These are phyloP conservation scores for Betula pendula DNA, from an alignment of 306 rosid genomes.

Conservation along the genomic window DNA sequence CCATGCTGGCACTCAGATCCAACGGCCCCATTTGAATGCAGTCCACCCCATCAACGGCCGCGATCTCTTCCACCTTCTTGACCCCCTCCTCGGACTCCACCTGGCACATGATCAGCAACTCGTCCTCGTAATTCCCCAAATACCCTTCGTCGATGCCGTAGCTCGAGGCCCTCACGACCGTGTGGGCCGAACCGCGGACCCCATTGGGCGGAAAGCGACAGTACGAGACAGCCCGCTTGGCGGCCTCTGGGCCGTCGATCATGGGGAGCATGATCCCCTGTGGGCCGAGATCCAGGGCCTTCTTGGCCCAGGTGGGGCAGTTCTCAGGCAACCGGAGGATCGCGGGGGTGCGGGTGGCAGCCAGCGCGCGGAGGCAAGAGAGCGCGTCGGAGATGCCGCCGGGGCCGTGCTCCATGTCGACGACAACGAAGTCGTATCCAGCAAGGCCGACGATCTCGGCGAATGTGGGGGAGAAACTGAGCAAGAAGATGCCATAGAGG, in stretches of 20 bases:
- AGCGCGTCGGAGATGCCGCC: no score
- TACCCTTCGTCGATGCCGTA: conserved; percentile 85
- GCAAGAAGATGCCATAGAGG: no score
- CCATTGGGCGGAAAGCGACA: conserved; percentile 78
- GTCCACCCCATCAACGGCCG: conserved; percentile 75
- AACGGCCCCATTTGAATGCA: conserved; percentile 83
- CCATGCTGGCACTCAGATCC: conserved; percentile 85
- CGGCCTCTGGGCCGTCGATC: conserved; percentile 54
- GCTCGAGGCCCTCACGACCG: conserved; percentile 65
- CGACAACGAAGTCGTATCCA: no score
- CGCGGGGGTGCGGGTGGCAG: no score
- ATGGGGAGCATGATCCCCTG: no score
- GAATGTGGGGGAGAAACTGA: no score
- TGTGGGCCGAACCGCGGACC: conserved; percentile 72
- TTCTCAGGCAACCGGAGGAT: no score
- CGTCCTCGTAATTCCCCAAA: conserved; percentile 55
- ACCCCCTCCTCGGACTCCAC: conserved; percentile 62
- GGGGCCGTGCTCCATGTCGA: no score
- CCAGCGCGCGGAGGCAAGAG: no score
- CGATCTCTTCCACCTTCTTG: conserved; percentile 41
- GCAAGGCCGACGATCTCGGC: no score
- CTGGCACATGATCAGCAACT: conserved; percentile 70
- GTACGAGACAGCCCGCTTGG: conserved; percentile 63
- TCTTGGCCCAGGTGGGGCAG: no score
- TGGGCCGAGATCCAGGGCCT: no score